Conservation (phyloP, 208 protist genomes). For the Leishmania turanica region DNA sequence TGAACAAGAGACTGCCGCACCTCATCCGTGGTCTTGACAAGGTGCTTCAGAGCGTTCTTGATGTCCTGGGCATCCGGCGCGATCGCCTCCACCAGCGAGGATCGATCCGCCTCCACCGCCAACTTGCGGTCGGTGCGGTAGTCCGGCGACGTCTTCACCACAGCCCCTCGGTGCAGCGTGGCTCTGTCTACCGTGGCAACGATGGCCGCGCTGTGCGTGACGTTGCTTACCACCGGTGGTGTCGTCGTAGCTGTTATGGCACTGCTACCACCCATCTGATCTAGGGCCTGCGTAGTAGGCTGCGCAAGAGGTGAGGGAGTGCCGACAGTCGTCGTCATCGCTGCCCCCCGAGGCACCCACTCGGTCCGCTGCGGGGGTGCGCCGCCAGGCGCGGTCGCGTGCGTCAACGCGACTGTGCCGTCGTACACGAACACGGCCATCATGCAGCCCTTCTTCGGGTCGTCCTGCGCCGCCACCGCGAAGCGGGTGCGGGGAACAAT, state of each 20-base stretch:
- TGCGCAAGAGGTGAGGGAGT: slow-evolving; percentile 5
- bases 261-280: background rate
- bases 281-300: background rate
- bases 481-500: slow-evolving; percentile 63
- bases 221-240: background rate
- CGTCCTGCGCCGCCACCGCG: slow-evolving; percentile 61
- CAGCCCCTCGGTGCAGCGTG: slow-evolving; percentile 27
- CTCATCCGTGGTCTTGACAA: slow-evolving; percentile 36
- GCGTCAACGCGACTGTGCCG: slow-evolving; percentile 40
- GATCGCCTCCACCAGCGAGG: slow-evolving; percentile 32
- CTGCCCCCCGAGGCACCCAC: slow-evolving; percentile 28
- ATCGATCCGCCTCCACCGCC: slow-evolving; percentile 34
- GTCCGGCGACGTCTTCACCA: slow-evolving; percentile 27
- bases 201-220: background rate
- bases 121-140: slow-evolving; percentile 30
- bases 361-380: slow-evolving; percentile 48
- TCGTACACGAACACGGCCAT: slow-evolving; percentile 83
- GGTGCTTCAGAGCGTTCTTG: slow-evolving; percentile 33
- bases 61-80: slow-evolving; percentile 36
- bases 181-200: slow-evolving; percentile 16
- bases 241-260: background rate
- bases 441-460: slow-evolving; percentile 40
- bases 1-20: slow-evolving; percentile 37
- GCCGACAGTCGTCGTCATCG: background rate
- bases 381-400: background rate